phyloP scores from a whole-genome alignment of 2,329 filamentous ascomycete species.

The Arthroderma sp. region DNA sequence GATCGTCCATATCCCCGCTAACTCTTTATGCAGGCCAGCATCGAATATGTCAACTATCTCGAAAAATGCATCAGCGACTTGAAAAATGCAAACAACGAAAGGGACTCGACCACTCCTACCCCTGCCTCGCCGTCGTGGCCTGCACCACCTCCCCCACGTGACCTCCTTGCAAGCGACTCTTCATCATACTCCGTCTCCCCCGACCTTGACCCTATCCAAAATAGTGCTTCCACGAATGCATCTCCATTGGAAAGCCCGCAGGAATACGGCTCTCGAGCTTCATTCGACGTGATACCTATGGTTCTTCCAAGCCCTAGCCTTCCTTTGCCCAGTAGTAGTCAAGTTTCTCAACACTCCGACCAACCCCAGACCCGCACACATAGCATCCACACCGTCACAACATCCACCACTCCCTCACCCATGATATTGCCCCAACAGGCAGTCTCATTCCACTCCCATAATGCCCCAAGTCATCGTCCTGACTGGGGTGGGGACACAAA shows the following conservation, averaged over 20 bases:
- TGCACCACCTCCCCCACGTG: conserved; percentile 3
- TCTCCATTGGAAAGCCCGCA: conserved; percentile 3
- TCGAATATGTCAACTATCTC: conserved; percentile 90
- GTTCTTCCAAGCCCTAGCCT: conserved; percentile 26
- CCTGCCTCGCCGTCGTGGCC: conserved; percentile 17
- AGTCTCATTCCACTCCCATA: conserved; percentile 8
- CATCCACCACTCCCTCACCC: conserved; percentile 7
- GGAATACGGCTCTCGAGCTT: conserved; percentile 11
- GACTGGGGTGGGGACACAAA: conserved; percentile 34
- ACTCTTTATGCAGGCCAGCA: conserved; percentile 55
- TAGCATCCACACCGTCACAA: conserved; percentile 9
- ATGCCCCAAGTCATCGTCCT: conserved; percentile 12
- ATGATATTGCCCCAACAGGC: conserved; percentile 6
- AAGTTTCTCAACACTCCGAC: conserved; percentile 3
- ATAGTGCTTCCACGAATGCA: conserved; percentile 5
- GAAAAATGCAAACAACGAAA: conserved; percentile 40
- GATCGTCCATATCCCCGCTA: not conserved
- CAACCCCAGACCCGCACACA: not conserved
- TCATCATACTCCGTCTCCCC: conserved; percentile 26
- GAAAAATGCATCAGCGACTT: conserved; percentile 76
- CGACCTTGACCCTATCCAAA: conserved; percentile 16
- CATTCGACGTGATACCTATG: conserved; percentile 18
- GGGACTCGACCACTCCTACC: conserved; percentile 10
- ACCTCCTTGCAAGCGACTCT: conserved; percentile 15
- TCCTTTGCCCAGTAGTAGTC: conserved; percentile 13